Evolutionary conservation across 805 yeast species (phyloP).

Genomic region (Starmera caribaea): DNA sequence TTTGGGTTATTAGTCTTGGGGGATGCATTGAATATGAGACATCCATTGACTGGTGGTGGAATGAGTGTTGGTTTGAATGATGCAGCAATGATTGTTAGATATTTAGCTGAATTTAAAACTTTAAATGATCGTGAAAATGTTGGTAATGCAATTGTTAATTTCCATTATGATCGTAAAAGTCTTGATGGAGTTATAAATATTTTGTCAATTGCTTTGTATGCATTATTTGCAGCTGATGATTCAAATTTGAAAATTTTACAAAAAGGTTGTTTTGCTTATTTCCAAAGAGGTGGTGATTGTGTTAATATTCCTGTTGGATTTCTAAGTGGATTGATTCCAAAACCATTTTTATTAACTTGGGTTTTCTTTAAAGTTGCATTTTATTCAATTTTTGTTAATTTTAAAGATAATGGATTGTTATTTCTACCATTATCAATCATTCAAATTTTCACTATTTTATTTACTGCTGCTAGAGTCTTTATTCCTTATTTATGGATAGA

Average conservation of each 20-base stretch:
- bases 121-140: conserved; percentile 51
- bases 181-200: conserved; percentile 83
- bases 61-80: conserved; percentile 97
- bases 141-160: conserved; percentile 45
- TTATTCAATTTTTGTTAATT: conserved; percentile 66
- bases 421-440: conserved; percentile 63
- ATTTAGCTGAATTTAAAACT: conserved; percentile 44
- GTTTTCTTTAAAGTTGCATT: conserved; percentile 91
- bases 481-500: conserved; percentile 53
- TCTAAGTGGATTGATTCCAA: conserved; percentile 72
- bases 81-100: conserved; percentile 55
- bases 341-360: conserved; percentile 63
- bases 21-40: conserved; percentile 95
- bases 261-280: conserved; percentile 82
- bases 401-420: conserved; percentile 49
- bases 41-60: conserved; percentile 98
- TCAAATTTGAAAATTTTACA: conserved; percentile 60
- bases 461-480: conserved; percentile 70
- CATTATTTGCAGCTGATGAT: conserved; percentile 82
- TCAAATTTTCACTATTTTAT: conserved; percentile 58
- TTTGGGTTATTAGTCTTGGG: conserved; percentile 81
- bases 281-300: conserved; percentile 75
- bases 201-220: conserved; percentile 80
- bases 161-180: conserved; percentile 70
- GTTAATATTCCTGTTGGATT: conserved; percentile 73